These are phyloP conservation scores for Fagopyrum esculentum DNA, from an alignment of 148 eudicot species.

Conservation along the genomic window DNA sequence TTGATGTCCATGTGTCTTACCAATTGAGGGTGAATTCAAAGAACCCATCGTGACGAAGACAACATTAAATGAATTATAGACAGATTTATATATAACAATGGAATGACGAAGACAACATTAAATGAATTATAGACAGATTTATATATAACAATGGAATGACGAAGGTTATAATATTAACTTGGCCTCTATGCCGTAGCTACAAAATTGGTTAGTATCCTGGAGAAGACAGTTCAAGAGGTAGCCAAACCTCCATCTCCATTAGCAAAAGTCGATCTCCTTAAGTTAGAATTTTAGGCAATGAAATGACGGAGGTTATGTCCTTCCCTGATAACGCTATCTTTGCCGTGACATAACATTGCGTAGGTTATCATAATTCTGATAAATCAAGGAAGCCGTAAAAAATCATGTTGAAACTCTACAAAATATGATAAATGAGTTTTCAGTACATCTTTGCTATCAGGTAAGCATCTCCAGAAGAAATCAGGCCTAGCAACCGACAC, in stretches of 20 bases:
- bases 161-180: not conserved
- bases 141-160: too few species aligned
- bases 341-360: slow-evolving; percentile 49
- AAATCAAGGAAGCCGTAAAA: not conserved
- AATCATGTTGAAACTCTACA: too few species aligned
- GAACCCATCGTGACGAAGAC: too few species aligned
- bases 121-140: too few species aligned
- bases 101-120: too few species aligned
- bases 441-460: slow-evolving; percentile 64
- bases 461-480: slow-evolving; percentile 93
- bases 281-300: not conserved
- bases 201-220: not conserved
- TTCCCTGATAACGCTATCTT: slow-evolving; percentile 50
- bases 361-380: slow-evolving; percentile 32
- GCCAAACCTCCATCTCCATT: not conserved
- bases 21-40: too few species aligned
- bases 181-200: not conserved
- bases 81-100: too few species aligned
- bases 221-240: not conserved
- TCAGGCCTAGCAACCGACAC: slow-evolving; percentile 84
- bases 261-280: not conserved
- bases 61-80: too few species aligned
- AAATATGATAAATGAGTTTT: not conserved
- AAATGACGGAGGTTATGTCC: slow-evolving; percentile 43
- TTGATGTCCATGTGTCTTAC: too few species aligned